Base-by-base conservation (phyloP, 2,329 filamentous ascomycete genomes). In the Clarireedia homoeocarpa region DNA sequence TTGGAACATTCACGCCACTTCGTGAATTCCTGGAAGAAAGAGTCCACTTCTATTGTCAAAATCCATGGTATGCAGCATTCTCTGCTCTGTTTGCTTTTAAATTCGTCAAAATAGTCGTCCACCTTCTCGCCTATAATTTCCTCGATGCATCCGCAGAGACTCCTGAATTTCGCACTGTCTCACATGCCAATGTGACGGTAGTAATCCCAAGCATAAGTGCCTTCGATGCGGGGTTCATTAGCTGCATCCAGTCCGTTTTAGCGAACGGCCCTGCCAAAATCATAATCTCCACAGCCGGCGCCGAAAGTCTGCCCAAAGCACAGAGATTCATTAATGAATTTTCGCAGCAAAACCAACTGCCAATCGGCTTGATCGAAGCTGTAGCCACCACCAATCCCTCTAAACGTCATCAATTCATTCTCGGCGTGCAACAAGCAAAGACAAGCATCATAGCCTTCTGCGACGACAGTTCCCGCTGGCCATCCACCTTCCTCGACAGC, bases 391-490 rank as follows among this genome's bases (percentile, higher is more conserved):
- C 50, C 7, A 17, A 38, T 24, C n/a, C 50, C 2, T 51, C 55
- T 38, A 64, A 64, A 36, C 62, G 63, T 12, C 39, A 24, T 12
- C 62, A 63, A 38, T 49, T 56, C 10, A 46, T 64, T 10, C 34
- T 55, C 7, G 62, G 59, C 10, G 34, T 58, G 6, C 9, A 57
- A n/a, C 7, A 45, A 0, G 60, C 59, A 1, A 12, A 44, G n/a
- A 64, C 63, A 6, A 15, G 47, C 2, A 53, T 65, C 24, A 59
- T 59, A 3, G 56, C 53, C 3, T 61, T 58, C 20, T 59, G 51
- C 14, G 63, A 64, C 40, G 61, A 64, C 20, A 57, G 61, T 48
- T 58, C 62, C 14, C 54, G 57, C 48, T 65, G 63, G 63, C 60
- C 59, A 5, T 3, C 9, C 1, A 60, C 54, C 4, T 62, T 61